Percentiles rank a stretch among this genome's conserved stretches.
Conservation (phyloP, 805 yeast species). For the Nakazawaea wickerhamii region DNA sequence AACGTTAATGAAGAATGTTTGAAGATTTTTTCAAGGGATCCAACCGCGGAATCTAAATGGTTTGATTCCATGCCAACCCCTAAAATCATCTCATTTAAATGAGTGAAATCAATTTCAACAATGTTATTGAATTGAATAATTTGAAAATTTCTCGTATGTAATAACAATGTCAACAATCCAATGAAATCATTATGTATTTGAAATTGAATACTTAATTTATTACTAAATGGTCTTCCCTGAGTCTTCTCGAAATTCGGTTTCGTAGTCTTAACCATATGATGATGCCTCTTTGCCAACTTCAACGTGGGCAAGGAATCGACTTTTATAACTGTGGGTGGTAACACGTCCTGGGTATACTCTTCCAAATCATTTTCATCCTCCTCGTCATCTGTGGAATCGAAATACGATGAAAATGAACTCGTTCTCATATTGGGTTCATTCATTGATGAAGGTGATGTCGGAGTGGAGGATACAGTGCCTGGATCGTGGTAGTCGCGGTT, state of each 20-base stretch:
- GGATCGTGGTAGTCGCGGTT: too few relatives aligned
- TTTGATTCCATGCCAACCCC: not conserved
- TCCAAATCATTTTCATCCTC: not conserved
- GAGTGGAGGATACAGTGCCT: not conserved
- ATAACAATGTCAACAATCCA: not conserved
- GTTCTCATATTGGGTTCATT: not conserved
- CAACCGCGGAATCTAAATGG: not conserved
- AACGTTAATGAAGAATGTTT: not conserved
- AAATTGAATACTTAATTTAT: not conserved
- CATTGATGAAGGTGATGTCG: not conserved
- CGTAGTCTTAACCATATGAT: slow-evolving; percentile 1
- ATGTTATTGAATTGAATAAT: not conserved
- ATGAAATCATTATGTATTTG: not conserved
- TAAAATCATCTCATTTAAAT: not conserved
- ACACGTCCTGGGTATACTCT: not conserved
- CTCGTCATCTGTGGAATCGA: not conserved
- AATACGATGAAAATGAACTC: too few relatives aligned
- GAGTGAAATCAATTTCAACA: not conserved
- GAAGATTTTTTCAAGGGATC: not conserved
- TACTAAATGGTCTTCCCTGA: slow-evolving; percentile 3
- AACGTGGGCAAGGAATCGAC: not conserved
- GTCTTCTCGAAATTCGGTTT: not conserved
- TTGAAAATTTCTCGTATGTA: not conserved
- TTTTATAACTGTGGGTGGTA: not conserved
- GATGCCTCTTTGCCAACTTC: slow-evolving; percentile 7